Conservation (phyloP, 176 grass and related monocot genomes). For the Rhipidocladum racemiflorum region DNA sequence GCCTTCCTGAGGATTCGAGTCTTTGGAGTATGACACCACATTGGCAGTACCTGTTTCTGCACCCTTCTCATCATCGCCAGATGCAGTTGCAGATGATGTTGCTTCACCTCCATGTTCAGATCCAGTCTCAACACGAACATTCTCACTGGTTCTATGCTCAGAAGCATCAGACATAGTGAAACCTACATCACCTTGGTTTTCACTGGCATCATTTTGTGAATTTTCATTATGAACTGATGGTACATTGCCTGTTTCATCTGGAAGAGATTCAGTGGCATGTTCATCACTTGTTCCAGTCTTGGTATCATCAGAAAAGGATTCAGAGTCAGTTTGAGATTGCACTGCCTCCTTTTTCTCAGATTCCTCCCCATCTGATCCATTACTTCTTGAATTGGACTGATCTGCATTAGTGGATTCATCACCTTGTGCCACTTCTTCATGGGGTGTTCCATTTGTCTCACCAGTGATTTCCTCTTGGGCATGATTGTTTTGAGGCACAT, state of each 20-base stretch:
- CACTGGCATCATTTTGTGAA: conserved; percentile 23
- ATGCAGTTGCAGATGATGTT: conserved; percentile 30
- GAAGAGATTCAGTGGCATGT: conserved; percentile 33
- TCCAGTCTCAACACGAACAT: conserved; percentile 31
- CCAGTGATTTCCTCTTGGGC: conserved; percentile 31
- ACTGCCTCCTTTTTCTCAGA: conserved; percentile 32
- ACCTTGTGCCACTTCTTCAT: conserved; percentile 33
- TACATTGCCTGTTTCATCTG: conserved; percentile 48
- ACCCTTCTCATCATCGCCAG: conserved; percentile 27
- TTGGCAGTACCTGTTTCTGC: conserved; percentile 4
- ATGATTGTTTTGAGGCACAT: conserved; percentile 21
- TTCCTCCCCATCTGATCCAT: conserved; percentile 37
- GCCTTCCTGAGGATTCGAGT: conserved; percentile 10
- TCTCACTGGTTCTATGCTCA: conserved; percentile 14
- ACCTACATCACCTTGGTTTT: conserved; percentile 26
- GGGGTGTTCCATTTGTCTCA: conserved; percentile 14
- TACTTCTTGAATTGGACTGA: conserved; percentile 10
- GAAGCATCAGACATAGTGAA: conserved; percentile 33
- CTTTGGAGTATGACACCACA: conserved; percentile 15
- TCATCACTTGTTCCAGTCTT: conserved; percentile 18
- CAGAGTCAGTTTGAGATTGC: conserved; percentile 24
- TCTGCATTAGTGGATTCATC: conserved; percentile 24
- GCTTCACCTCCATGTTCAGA: conserved; percentile 34
- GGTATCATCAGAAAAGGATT: conserved; percentile 17
- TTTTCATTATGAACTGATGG: conserved; percentile 35